phyloP scores from a whole-genome alignment of 2,329 filamentous ascomycete genomes.

The Hirsutella rhossiliensis region DNA sequence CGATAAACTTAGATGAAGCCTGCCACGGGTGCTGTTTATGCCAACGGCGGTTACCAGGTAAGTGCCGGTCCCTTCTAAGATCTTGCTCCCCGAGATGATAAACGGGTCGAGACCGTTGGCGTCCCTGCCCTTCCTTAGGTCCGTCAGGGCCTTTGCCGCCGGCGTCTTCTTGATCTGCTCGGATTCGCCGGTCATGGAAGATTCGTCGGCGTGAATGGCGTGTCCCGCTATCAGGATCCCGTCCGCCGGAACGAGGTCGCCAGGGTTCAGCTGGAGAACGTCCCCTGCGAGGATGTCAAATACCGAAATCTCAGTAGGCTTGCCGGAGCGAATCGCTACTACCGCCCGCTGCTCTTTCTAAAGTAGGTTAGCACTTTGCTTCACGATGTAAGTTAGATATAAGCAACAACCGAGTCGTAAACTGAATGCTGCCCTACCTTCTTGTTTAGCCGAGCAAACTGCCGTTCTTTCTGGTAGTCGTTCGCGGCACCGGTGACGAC shows the following conservation, averaged over 20 bases:
- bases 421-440: slow-evolving; percentile 67
- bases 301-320: slow-evolving; percentile 55
- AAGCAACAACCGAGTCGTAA: too few species aligned
- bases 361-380: too few species aligned
- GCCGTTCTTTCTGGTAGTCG: slow-evolving; percentile 71
- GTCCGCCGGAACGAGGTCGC: slow-evolving; percentile 59
- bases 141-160: slow-evolving; percentile 41
- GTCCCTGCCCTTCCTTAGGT: neutral
- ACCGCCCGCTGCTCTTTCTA: slow-evolving; percentile 60
- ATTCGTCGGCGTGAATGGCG: slow-evolving; percentile 54
- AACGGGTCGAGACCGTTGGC: slow-evolving; percentile 47
- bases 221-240: slow-evolving; percentile 50
- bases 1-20: slow-evolving; percentile 65
- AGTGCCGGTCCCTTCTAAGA: slow-evolving; percentile 62
- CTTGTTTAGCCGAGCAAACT: slow-evolving; percentile 69
- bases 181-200: slow-evolving; percentile 65
- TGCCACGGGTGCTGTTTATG: slow-evolving; percentile 62
- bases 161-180: slow-evolving; percentile 56
- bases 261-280: slow-evolving; percentile 59
- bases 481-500: slow-evolving; percentile 64
- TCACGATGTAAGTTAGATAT: too few species aligned
- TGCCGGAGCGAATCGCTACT: slow-evolving; percentile 65
- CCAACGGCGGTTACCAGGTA: slow-evolving; percentile 70
- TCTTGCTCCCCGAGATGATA: slow-evolving; percentile 67
- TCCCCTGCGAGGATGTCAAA: slow-evolving; percentile 64